These are phyloP conservation scores for Colletotrichum liaoningense DNA, from an alignment of 2,329 filamentous ascomycete species.

Conservation along the genomic window DNA sequence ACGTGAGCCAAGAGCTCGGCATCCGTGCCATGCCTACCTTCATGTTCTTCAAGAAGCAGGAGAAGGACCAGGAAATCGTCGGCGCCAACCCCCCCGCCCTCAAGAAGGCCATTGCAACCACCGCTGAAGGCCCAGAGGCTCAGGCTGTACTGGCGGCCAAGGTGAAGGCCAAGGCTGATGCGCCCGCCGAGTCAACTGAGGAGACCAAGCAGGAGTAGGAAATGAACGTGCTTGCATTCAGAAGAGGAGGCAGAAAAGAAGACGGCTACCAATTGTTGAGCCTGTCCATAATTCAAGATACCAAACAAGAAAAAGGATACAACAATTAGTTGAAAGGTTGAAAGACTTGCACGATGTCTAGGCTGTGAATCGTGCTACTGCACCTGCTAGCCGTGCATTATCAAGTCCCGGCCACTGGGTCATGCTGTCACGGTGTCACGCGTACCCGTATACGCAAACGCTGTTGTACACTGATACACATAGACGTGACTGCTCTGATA, in stretches of 20 bases:
- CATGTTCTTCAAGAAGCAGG: constrained; percentile 82
- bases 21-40: constrained; percentile 96
- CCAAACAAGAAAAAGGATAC: background rate
- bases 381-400: background rate
- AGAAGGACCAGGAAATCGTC: constrained; percentile 79
- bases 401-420: background rate
- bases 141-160: too few relatives aligned
- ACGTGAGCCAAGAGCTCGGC: constrained; percentile 80
- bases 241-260: too few relatives aligned
- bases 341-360: background rate
- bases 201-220: too few relatives aligned
- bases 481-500: too few relatives aligned
- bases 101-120: constrained; percentile 50
- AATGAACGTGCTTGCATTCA: too few relatives aligned
- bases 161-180: background rate
- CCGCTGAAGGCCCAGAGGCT: too few relatives aligned
- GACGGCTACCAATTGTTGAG: too few relatives aligned
- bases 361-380: background rate
- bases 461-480: too few relatives aligned
- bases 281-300: background rate
- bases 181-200: too few relatives aligned
- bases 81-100: constrained; percentile 84
- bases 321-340: background rate
- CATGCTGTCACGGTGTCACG: background rate
- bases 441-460: too few relatives aligned